phyloP scores from a whole-genome alignment of 2,329 filamentous ascomycete genomes.

The Aschersonia sp. region DNA sequence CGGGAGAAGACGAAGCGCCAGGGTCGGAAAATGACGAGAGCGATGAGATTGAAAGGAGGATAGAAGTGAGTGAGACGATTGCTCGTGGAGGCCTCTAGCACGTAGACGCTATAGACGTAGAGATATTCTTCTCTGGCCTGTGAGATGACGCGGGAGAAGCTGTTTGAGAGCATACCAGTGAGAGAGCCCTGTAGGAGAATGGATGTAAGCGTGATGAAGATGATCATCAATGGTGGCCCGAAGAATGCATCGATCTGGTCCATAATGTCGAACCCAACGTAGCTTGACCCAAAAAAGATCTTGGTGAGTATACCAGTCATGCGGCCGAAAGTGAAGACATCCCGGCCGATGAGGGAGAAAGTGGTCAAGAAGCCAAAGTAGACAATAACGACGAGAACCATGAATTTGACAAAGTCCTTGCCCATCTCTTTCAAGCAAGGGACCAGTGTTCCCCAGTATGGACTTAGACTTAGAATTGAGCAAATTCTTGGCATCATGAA shows the following conservation, averaged over 20 bases:
- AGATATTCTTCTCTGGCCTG: slow-evolving; percentile 63
- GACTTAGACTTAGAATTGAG: slow-evolving; percentile 72
- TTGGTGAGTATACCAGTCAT: slow-evolving; percentile 70
- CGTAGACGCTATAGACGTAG: slow-evolving; percentile 56
- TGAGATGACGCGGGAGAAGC: slow-evolving; percentile 49
- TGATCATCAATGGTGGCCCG: slow-evolving; percentile 47
- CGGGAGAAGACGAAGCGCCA: slow-evolving; percentile 53
- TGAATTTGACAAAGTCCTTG: slow-evolving; percentile 79
- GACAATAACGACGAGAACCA: slow-evolving; percentile 63
- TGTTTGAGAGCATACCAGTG: slow-evolving; percentile 66
- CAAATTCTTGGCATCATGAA: slow-evolving; percentile 84
- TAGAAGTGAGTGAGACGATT: slow-evolving; percentile 57
- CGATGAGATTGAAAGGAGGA: slow-evolving; percentile 60
- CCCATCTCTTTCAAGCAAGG: slow-evolving; percentile 90
- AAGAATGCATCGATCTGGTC: slow-evolving; percentile 42
- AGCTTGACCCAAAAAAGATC: slow-evolving; percentile 67
- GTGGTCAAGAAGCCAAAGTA: slow-evolving; percentile 85
- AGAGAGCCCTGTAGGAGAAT: slow-evolving; percentile 67
- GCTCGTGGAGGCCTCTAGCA: slow-evolving; percentile 51
- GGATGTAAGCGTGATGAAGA: slow-evolving; percentile 65
- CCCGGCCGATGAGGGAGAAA: slow-evolving; percentile 63
- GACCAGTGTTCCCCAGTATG: slow-evolving; percentile 81
- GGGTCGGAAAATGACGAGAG: slow-evolving; percentile 56
- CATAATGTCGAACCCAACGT: slow-evolving; percentile 59
- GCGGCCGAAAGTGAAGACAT: slow-evolving; percentile 44